Evolutionary conservation across 352 stramenopile genomes (phyloP).

Genomic region (Globisporangium megalacanthum): DNA sequence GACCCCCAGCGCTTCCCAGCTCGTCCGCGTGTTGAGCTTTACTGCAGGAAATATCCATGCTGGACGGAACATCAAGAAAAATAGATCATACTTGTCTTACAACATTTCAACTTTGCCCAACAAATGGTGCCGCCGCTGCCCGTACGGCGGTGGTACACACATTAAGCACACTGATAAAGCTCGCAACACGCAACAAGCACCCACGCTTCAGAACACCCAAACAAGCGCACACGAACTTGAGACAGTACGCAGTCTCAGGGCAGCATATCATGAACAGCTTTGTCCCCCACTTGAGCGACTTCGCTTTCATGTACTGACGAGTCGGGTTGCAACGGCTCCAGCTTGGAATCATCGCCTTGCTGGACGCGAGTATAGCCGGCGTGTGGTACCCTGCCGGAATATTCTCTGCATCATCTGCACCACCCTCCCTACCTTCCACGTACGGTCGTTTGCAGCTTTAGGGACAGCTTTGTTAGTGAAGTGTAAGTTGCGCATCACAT

Average conservation of each 20-base stretch:
- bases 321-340: background rate
- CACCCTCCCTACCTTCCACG: slow-evolving; percentile 11
- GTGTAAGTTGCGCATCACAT: slow-evolving; percentile 13
- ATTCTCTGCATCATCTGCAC: slow-evolving; percentile 7
- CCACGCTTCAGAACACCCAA: background rate
- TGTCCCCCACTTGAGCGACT: too few relatives aligned
- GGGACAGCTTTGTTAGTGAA: slow-evolving; percentile 11
- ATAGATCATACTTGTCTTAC: background rate
- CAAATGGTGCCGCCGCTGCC: background rate
- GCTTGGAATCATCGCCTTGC: too few relatives aligned
- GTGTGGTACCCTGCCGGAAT: slow-evolving; percentile 3
- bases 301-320: background rate
- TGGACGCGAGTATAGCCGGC: slow-evolving; percentile 4
- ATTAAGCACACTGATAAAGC: too few relatives aligned
- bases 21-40: too few relatives aligned
- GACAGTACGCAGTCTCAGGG: background rate
- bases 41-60: background rate
- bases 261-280: background rate
- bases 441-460: background rate
- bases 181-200: background rate
- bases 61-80: background rate
- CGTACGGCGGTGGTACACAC: background rate
- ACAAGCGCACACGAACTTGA: background rate
- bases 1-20: too few relatives aligned
- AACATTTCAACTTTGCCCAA: slow-evolving; percentile 2